phyloP scores from a whole-genome alignment of 768 basidiomycete species.

The Pleurotus giganteus region DNA sequence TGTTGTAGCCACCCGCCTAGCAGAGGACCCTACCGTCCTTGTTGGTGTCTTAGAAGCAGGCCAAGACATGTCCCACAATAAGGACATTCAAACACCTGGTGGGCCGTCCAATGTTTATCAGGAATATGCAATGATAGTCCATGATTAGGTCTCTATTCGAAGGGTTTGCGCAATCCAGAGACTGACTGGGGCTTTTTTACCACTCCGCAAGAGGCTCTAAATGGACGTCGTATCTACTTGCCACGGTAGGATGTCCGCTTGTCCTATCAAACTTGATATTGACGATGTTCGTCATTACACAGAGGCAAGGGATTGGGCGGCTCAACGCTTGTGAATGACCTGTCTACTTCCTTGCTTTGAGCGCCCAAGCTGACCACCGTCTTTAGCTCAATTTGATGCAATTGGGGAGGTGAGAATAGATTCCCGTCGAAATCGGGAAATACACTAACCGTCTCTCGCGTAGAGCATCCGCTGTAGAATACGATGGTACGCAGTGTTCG shows the following conservation, averaged over 20 bases:
- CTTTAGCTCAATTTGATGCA: slow-evolving; percentile 7
- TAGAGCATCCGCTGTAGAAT: slow-evolving; percentile 3
- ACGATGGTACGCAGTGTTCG: not conserved
- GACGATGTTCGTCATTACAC: not conserved
- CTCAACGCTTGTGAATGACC: not conserved
- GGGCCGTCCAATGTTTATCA: not conserved
- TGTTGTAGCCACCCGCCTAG: slow-evolving; percentile 16
- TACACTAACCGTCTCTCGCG: not conserved
- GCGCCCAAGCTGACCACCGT: not conserved
- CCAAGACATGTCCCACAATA: not conserved
- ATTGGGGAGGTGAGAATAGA: slow-evolving; percentile 1
- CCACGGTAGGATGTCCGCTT: not conserved
- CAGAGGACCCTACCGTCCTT: slow-evolving; percentile 1
- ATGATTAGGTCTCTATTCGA: not conserved
- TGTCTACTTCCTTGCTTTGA: not conserved
- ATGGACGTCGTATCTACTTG: slow-evolving; percentile 3
- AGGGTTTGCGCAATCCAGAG: slow-evolving; percentile 5
- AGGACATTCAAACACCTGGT: slow-evolving; percentile 8
- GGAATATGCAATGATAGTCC: not conserved
- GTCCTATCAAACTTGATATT: not conserved
- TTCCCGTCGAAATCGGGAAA: not conserved
- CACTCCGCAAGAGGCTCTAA: slow-evolving; percentile 1
- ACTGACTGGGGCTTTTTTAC: slow-evolving; percentile 10
- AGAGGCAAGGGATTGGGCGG: slow-evolving; percentile 7
- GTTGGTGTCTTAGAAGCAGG: slow-evolving; percentile 8